phyloP scores from a whole-genome alignment of 2,329 filamentous ascomycete species.

The Fusarium solani-melongenae region DNA sequence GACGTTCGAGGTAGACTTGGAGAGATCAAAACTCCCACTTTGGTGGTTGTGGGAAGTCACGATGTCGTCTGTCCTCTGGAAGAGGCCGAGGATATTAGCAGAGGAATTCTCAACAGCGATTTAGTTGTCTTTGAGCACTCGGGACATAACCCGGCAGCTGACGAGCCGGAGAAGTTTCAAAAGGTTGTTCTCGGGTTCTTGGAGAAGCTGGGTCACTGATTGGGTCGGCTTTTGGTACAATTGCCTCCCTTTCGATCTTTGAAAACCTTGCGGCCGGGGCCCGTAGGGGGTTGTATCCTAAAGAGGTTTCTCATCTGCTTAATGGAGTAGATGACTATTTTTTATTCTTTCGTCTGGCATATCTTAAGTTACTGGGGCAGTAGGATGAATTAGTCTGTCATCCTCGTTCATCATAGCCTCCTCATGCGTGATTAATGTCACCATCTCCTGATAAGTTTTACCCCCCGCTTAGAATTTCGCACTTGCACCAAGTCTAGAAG shows the following conservation, averaged over 20 bases:
- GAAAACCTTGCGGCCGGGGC: too few species aligned
- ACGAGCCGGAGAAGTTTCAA: conserved; percentile 7
- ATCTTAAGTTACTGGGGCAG: too few species aligned
- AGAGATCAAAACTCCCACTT: neutral
- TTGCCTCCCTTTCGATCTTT: too few species aligned
- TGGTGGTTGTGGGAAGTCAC: conserved; percentile 3
- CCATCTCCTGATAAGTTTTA: too few species aligned
- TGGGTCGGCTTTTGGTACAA: neutral
- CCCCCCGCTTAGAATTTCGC: too few species aligned
- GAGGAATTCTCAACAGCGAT: neutral
- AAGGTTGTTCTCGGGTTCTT: conserved; percentile 1
- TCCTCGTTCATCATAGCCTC: neutral
- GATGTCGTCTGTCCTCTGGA: conserved; percentile 13
- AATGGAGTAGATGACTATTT: too few species aligned
- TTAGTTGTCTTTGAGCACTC: conserved; percentile 12
- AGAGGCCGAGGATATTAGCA: conserved; percentile 5
- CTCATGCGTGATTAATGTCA: neutral
- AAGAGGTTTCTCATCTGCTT: too few species aligned
- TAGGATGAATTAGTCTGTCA: too few species aligned
- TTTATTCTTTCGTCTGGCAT: too few species aligned
- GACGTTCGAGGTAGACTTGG: neutral
- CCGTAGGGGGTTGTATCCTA: too few species aligned
- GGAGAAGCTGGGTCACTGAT: neutral
- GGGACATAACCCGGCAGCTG: conserved; percentile 7
- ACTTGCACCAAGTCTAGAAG: neutral